Conservation (phyloP, 2,329 filamentous ascomycete genomes). For the Trichophyton equinum region DNA sequence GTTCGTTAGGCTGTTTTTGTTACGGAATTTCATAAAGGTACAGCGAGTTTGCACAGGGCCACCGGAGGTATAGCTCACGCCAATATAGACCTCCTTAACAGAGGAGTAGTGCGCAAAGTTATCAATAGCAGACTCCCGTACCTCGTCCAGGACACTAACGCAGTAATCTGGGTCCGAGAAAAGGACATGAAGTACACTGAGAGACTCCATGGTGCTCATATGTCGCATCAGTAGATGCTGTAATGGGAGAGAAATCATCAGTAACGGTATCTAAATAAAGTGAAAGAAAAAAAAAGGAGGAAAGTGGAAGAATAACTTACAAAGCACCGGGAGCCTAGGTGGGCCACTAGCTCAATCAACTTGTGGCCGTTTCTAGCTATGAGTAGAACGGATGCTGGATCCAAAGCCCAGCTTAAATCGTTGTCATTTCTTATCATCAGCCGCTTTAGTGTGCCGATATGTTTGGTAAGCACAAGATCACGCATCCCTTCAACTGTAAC, state of each 20-base stretch:
- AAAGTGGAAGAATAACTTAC: constrained; percentile 9
- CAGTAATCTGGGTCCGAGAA: constrained; percentile 13
- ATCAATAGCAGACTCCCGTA: constrained; percentile 15
- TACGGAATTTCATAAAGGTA: neutral
- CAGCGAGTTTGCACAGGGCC: constrained; percentile 8
- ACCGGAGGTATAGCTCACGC: constrained; percentile 13
- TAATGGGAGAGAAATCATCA: neutral
- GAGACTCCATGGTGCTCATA: constrained; percentile 14
- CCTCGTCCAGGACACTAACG: constrained; percentile 12
- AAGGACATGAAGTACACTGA: constrained; percentile 17
- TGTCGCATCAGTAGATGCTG: constrained; percentile 17
- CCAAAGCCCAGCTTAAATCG: constrained; percentile 42
- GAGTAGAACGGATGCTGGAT: constrained; percentile 11
- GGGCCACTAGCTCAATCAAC: constrained; percentile 16
- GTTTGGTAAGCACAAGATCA: constrained; percentile 45
- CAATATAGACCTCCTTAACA: constrained; percentile 17
- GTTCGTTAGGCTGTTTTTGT: neutral
- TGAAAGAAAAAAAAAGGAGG: neutral
- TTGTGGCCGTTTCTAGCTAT: constrained; percentile 12
- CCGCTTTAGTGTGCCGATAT: constrained; percentile 42
- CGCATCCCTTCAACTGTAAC: constrained; percentile 48
- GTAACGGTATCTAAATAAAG: neutral
- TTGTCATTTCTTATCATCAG: constrained; percentile 50
- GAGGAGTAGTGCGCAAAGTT: constrained; percentile 13
- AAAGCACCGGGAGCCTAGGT: constrained; percentile 14